Percentiles rank a stretch among this genome's conserved stretches.
Evolutionary conservation across 208 protist species (phyloP).

Genomic region (Trypanosoma avium): DNA sequence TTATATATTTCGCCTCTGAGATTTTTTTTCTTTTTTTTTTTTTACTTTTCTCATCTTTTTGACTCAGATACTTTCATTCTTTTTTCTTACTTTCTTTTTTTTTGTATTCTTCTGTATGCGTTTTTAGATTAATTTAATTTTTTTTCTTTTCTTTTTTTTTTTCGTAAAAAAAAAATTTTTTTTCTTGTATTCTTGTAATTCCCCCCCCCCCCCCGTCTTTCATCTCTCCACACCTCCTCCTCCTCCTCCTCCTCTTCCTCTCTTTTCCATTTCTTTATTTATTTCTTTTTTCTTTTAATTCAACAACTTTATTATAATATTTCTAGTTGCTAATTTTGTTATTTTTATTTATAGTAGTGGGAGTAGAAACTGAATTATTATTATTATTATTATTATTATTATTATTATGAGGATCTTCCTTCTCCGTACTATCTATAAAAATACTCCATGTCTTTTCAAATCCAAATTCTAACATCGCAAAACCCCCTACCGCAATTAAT

Average conservation of each 20-base stretch:
- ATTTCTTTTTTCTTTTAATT: background rate
- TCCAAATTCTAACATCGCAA: conserved; percentile 56
- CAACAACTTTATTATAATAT: background rate
- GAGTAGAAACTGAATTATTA: no score
- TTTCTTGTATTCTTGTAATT: background rate
- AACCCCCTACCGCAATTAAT: conserved; percentile 33
- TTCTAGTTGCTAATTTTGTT: background rate
- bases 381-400: background rate
- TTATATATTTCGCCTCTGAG: background rate
- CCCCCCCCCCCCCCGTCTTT: background rate
- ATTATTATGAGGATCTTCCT: background rate
- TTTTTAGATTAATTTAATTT: background rate
- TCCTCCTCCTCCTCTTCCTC: background rate
- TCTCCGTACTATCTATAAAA: conserved; percentile 5
- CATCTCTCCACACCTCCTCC: background rate
- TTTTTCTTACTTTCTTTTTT: background rate
- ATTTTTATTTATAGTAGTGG: no score
- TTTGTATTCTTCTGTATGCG: background rate
- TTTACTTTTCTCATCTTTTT: conserved; percentile 4
- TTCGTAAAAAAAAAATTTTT: background rate
- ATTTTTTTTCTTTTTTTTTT: background rate
- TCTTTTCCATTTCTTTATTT: background rate
- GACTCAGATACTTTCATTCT: background rate
- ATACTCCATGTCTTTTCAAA: conserved; percentile 28
- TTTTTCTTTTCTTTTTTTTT: background rate